Percentiles rank a stretch among this genome's conserved stretches.
Evolutionary conservation across 2,329 filamentous ascomycete species (phyloP).

Genomic region (Phoma sp.): DNA sequence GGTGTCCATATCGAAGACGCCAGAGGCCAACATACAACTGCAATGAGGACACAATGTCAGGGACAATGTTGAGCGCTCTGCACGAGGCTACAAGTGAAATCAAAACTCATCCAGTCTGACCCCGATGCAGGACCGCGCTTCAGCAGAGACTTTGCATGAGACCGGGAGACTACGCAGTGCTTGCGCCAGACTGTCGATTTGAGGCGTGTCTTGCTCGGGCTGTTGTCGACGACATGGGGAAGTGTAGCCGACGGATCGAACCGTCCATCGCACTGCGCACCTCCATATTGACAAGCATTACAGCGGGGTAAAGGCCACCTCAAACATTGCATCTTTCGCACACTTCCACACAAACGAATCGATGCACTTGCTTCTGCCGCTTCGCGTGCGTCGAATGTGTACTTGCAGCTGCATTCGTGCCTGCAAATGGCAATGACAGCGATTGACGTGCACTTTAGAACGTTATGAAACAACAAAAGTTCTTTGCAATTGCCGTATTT

Average conservation of each 20-base stretch:
- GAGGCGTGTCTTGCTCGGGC: background rate
- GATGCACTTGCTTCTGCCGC: background rate
- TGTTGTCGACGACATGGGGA: background rate
- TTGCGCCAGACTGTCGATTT: background rate
- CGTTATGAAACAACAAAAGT: background rate
- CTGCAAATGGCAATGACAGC: background rate
- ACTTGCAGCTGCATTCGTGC: background rate
- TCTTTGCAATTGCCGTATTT: background rate
- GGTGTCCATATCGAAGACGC: conserved; percentile 77
- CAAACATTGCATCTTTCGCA: background rate
- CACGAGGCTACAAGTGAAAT: no score
- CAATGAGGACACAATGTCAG: background rate
- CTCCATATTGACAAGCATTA: conserved; percentile 3
- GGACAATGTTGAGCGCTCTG: no score
- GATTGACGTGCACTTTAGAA: background rate
- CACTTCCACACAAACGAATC: background rate
- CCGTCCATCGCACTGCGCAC: background rate
- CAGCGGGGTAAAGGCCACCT: background rate
- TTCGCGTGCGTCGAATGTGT: background rate
- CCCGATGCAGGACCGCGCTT: no score
- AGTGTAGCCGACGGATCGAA: background rate
- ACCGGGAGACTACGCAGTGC: background rate
- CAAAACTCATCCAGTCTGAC: no score
- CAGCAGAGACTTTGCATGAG: no score
- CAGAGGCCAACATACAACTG: conserved; percentile 47